Evolutionary conservation across 1,284 basidiomycete genomes (phyloP).

Genomic region (Veloporphyrellus conicus): DNA sequence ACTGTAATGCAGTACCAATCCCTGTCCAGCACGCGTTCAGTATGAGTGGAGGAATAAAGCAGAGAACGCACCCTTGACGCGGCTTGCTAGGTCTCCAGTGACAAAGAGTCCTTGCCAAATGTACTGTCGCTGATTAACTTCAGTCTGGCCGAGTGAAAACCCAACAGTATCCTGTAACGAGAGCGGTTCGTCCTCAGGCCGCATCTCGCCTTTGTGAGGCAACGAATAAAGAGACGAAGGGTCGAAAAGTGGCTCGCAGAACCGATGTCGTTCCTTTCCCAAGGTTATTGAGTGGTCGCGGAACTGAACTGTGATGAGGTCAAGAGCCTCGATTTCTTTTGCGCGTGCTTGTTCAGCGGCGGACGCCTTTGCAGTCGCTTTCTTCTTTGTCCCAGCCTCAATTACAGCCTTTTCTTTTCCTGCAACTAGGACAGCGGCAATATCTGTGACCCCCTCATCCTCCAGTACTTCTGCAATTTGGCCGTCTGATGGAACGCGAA

Average conservation of each 20-base stretch:
- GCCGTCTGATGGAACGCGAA: slow-evolving; percentile 69
- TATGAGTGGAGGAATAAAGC: neutral
- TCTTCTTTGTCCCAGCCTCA: slow-evolving; percentile 74
- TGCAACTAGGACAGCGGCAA: slow-evolving; percentile 76
- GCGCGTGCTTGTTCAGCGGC: slow-evolving; percentile 77
- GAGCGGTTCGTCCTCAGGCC: slow-evolving; percentile 31
- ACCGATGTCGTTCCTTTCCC: slow-evolving; percentile 83
- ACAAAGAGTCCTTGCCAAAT: slow-evolving; percentile 82
- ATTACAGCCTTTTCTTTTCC: slow-evolving; percentile 80
- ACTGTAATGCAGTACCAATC: slow-evolving; percentile 68
- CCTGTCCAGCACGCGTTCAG: slow-evolving; percentile 39
- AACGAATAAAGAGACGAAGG: slow-evolving; percentile 49
- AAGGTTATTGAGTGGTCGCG: slow-evolving; percentile 68
- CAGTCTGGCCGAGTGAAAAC: slow-evolving; percentile 53
- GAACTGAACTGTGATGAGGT: slow-evolving; percentile 74
- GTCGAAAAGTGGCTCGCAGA: slow-evolving; percentile 88
- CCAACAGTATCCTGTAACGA: slow-evolving; percentile 65
- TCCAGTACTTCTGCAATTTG: slow-evolving; percentile 58
- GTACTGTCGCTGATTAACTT: slow-evolving; percentile 62
- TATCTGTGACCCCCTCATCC: slow-evolving; percentile 83
- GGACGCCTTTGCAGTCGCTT: slow-evolving; percentile 67
- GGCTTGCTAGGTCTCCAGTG: slow-evolving; percentile 73
- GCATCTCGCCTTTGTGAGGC: slow-evolving; percentile 14
- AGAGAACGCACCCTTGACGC: slow-evolving; percentile 63
- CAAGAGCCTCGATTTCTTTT: slow-evolving; percentile 75